phyloP scores from a whole-genome alignment of 768 basidiomycete species.

The Kwoniella botswanensis region DNA sequence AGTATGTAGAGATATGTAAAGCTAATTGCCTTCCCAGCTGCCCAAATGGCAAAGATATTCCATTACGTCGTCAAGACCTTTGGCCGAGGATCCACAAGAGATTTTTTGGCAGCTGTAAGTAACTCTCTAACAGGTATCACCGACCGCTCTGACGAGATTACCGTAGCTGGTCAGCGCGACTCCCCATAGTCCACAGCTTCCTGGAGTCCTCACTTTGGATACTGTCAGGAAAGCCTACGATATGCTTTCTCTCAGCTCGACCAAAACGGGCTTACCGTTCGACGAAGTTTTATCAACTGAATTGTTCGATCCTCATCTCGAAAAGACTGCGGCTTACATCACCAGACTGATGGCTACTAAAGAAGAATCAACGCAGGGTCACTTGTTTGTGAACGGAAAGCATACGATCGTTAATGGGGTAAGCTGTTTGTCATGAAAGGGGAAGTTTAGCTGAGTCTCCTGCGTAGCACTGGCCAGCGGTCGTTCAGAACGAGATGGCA shows the following conservation, averaged over 20 bases:
- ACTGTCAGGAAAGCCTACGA: conserved; percentile 38
- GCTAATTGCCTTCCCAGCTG: conserved; percentile 59
- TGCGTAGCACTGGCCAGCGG: conserved; percentile 68
- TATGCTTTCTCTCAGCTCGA: conserved; percentile 12
- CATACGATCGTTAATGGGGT: conserved; percentile 73
- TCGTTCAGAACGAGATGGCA: conserved; percentile 67
- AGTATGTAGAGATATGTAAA: background rate
- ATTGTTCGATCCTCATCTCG: conserved; percentile 56
- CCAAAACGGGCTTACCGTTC: conserved; percentile 44
- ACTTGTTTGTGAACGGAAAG: conserved; percentile 89
- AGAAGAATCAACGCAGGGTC: conserved; percentile 62
- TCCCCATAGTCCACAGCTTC: conserved; percentile 29
- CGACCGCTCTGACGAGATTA: background rate
- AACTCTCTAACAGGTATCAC: background rate
- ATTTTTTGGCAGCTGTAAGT: conserved; percentile 62
- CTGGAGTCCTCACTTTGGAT: conserved; percentile 36
- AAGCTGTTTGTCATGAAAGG: conserved; percentile 46
- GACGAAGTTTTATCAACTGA: conserved; percentile 43
- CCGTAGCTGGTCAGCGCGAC: conserved; percentile 14
- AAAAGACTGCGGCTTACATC: conserved; percentile 65
- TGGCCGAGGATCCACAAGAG: conserved; percentile 69
- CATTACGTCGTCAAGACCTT: conserved; percentile 70
- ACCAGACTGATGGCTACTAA: conserved; percentile 66
- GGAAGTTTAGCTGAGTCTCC: background rate
- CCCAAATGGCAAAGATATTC: conserved; percentile 73